Evolutionary conservation across 1,284 basidiomycete species (phyloP).

Genomic region (Trichosporon sp.): DNA sequence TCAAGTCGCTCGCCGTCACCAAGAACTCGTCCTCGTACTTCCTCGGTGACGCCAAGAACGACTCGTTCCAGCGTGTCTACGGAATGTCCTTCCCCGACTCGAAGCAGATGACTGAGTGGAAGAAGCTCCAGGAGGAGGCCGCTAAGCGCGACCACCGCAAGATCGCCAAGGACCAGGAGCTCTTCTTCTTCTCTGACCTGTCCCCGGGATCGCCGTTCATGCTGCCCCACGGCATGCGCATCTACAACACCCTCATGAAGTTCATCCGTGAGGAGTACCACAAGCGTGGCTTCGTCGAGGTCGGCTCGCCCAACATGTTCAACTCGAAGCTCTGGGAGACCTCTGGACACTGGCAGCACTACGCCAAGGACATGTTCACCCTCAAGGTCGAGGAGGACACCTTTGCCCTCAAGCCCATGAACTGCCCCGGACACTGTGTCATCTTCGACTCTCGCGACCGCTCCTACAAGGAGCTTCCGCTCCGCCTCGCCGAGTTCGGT

Average conservation of each 20-base stretch:
- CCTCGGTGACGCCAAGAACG: constrained; percentile 89
- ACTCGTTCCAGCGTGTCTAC: constrained; percentile 94
- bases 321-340: constrained; percentile 96
- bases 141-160: constrained; percentile 96
- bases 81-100: constrained; percentile 99
- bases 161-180: constrained; percentile 93
- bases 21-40: constrained; percentile 99
- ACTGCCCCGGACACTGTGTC: constrained; percentile 95
- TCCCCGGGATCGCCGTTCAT: constrained; percentile 96
- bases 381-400: constrained; percentile 93
- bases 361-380: constrained; percentile 94
- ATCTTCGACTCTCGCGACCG: constrained; percentile 94
- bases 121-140: constrained; percentile 91
- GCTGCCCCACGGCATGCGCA: constrained; percentile 92
- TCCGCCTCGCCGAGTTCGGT: constrained; percentile 98
- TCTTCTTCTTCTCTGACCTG: constrained; percentile 98
- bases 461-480: constrained; percentile 90
- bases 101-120: constrained; percentile 93
- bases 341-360: constrained; percentile 97
- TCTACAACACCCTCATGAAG: constrained; percentile 92
- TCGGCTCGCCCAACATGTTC: constrained; percentile 98
- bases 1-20: constrained; percentile 93
- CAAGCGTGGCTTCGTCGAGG: constrained; percentile 56
- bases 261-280: constrained; percentile 72
- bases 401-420: constrained; percentile 97